Base-by-base conservation (phyloP, 1,284 basidiomycete species). In the Xerocomus minutiporus region DNA sequence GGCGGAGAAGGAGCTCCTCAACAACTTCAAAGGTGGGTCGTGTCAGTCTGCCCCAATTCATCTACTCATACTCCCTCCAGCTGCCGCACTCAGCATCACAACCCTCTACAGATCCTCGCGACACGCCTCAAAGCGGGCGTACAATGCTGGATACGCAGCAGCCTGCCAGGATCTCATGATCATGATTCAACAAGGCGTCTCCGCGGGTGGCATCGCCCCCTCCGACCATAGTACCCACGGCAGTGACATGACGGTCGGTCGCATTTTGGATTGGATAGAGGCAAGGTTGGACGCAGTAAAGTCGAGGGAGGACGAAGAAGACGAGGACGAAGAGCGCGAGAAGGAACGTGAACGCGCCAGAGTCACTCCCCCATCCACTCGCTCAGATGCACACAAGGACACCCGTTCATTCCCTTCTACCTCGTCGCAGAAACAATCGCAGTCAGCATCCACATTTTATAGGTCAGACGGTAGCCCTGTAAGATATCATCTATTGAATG, bases 161-260 rank as follows among this genome's bases (percentile, higher is more conserved):
- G 88, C 88, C 26, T 88, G 88, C 61, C 81, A 85, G 59, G 88
- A 91, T 70, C 72, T 91, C 44, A 76, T 90, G 59, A 77, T 77
- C 63, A 88, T 90, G 79, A 82, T 91, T 48, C 88, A 90, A 69
- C 84, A 88, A 54, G 85, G 85, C 48, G 84, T 90, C 52, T 88
- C 86, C 17, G 75, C 75, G 32, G 76, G 73, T 57, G 75, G 73
- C 58, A 66, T 76, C 51, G 68, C 70, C 40, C 59, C 66, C 48
- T 67, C 71, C 46, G 65, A 61, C 44, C 65, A 68, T 36, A 71
- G 70, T 44, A 61, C 70, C 32, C 73, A 73, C 31, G 74, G 71
- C 48, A 77, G 77, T 51, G 80, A 78, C 47, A 81, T 87, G 78
- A 81, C 83, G 0, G 84, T 90, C 60, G 86, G 84, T 13, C 71